Evolutionary conservation across 179 eudicot species (phyloP), one percentile per base, ranked within the genome.

Genomic region (Corrigiola litoralis): DNA sequence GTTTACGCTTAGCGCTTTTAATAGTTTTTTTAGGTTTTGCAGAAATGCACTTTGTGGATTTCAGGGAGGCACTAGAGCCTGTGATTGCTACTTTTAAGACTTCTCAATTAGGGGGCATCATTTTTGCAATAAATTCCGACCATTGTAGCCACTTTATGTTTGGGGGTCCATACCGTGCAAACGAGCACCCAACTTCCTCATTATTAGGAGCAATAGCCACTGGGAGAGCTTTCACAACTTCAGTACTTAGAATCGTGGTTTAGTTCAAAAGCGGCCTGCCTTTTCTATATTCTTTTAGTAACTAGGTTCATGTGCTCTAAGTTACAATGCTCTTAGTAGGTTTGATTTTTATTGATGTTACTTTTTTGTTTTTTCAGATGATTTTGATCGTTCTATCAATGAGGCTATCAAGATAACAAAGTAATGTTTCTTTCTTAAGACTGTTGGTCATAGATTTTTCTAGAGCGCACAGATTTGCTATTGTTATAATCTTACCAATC

Each of bases 381-480:
- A 88, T 68, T 90, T 79, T 69, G 92, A 86, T 63, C 84, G 82
- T 46, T 86, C 92, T 17, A 90, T 90, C 70, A 88, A 79, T 40
- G 98, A 92, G 79, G 98, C 98, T 72, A 85, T 92, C 77, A 87
- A 87, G 75, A 74, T 77, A 58, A 92, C 92, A 75, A 92, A 87
- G 98, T 92, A 90, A 29, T 88, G 45, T 45, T 59, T 11, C 49
- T 66, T 53, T 34, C 3, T 28, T 57, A 12, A 31, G 42, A 24
- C 14, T 17, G 13, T 20, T 28, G 13, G 2, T 5, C 18, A 18
- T 27, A 34, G 13, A 36, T 13, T 4, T 14, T 40, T 41, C 28
- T 23, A 55, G 37, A 47, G 46, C 24, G 56, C n/a, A 45, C 40
- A 37, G 24, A 6, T 27, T 61, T 20, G 29, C 17, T 49, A 12